Conservation (phyloP, 1,284 basidiomycete species). For the Ustilago esculenta region DNA sequence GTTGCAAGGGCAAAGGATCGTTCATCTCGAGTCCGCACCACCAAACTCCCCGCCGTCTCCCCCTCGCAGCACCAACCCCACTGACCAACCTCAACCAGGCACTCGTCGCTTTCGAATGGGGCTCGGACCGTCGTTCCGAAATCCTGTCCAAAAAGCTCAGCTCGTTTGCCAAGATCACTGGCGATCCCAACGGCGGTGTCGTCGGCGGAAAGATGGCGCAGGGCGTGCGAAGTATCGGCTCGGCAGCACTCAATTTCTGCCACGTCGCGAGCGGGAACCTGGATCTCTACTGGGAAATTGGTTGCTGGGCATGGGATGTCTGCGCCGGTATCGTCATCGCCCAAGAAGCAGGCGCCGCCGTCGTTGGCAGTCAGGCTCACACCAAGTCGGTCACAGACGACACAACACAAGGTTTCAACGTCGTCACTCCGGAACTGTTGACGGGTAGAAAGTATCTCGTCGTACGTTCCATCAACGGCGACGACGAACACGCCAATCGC, state of each 20-base stretch:
- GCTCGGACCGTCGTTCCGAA: constrained; percentile 77
- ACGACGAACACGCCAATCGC: constrained; percentile 73
- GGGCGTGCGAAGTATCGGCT: constrained; percentile 69
- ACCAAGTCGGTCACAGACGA: constrained; percentile 70
- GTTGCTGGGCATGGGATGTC: constrained; percentile 67
- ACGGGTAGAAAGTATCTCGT: constrained; percentile 87
- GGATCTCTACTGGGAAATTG: constrained; percentile 66
- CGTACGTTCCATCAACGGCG: constrained; percentile 69
- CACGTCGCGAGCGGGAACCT: constrained; percentile 58
- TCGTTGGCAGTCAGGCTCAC: constrained; percentile 45
- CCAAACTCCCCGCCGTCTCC: constrained; percentile 72
- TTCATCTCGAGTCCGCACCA: constrained; percentile 71
- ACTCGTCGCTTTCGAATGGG: constrained; percentile 89
- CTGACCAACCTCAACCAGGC: constrained; percentile 82
- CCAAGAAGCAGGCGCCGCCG: constrained; percentile 75
- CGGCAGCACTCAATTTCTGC: constrained; percentile 62
- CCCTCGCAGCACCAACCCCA: constrained; percentile 74
- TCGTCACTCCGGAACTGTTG: constrained; percentile 75
- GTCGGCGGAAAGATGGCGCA: constrained; percentile 85
- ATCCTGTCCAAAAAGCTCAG: constrained; percentile 73
- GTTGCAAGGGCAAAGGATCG: constrained; percentile 80
- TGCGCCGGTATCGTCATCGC: constrained; percentile 90
- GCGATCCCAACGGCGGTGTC: constrained; percentile 74
- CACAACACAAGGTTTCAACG: constrained; percentile 68
- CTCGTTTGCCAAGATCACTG: constrained; percentile 81